Conservation (phyloP, 768 basidiomycete species). For the Hypholoma fasciculare region DNA sequence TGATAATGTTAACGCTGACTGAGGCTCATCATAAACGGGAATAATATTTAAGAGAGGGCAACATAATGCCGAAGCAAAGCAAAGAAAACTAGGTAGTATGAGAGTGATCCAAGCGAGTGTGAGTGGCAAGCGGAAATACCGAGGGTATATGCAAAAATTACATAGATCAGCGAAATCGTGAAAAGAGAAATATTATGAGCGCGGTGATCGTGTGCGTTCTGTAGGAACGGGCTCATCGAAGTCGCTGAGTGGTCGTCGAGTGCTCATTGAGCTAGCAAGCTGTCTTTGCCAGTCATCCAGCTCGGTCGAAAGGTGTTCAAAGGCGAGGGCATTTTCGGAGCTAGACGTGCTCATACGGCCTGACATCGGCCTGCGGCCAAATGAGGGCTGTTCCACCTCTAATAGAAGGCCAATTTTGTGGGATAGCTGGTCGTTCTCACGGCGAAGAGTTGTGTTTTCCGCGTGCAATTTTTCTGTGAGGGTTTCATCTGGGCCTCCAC, state of each 20-base stretch:
- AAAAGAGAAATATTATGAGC: conserved; percentile 39
- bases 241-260: conserved; percentile 69
- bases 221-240: conserved; percentile 60
- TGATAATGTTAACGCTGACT: conserved; percentile 21
- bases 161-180: conserved; percentile 31
- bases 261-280: conserved; percentile 76
- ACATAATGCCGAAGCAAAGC: conserved; percentile 29
- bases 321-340: conserved; percentile 76
- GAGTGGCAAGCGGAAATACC: conserved; percentile 30
- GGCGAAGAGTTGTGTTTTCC: conserved; percentile 77
- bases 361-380: conserved; percentile 65
- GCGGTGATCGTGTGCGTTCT: conserved; percentile 62
- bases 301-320: conserved; percentile 78
- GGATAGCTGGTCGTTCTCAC: conserved; percentile 87
- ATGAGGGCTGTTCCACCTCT: conserved; percentile 80
- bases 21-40: conserved; percentile 19
- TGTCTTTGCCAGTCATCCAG: conserved; percentile 87
- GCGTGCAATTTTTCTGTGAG: conserved; percentile 77
- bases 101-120: conserved; percentile 60
- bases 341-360: conserved; percentile 75
- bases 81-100: conserved; percentile 28
- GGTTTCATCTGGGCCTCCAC: conserved; percentile 76
- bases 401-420: conserved; percentile 89
- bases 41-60: conserved; percentile 24
- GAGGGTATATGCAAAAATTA: conserved; percentile 53